These are phyloP conservation scores for Dorcoceras hygrometricum DNA, from an alignment of 257 asterid genomes.

Conservation along the genomic window DNA sequence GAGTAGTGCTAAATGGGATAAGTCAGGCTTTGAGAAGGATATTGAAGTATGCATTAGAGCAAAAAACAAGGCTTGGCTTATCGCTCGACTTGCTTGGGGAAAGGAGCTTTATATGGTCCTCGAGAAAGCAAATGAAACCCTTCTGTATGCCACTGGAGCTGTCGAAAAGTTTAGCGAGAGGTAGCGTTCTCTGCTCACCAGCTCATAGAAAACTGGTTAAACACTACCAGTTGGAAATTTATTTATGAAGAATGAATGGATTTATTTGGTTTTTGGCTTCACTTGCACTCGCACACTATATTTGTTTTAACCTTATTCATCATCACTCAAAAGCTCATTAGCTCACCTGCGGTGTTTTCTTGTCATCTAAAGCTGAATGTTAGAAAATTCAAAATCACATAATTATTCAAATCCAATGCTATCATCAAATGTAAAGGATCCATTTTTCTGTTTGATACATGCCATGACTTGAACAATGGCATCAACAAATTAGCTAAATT, in stretches of 20 bases:
- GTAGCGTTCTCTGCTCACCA: slow-evolving; percentile 33
- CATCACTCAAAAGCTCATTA: not conserved
- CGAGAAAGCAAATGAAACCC: slow-evolving; percentile 94
- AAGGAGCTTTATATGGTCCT: slow-evolving; percentile 95
- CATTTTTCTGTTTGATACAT: not conserved
- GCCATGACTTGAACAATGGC: not conserved
- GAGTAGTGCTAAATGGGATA: slow-evolving; percentile 50
- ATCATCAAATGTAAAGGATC: not conserved
- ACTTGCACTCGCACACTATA: not conserved
- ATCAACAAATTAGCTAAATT: no score
- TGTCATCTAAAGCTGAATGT: no score
- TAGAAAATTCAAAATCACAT: no score
- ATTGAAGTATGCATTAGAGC: slow-evolving; percentile 77
- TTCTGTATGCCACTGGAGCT: slow-evolving; percentile 88
- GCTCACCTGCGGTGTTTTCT: not conserved
- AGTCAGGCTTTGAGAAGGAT: slow-evolving; percentile 54
- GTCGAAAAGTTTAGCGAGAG: slow-evolving; percentile 92
- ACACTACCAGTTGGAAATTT: not conserved
- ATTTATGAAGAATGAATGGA: not conserved
- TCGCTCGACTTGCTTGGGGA: slow-evolving; percentile 72
- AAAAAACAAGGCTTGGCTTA: slow-evolving; percentile 92
- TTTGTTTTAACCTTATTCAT: not conserved
- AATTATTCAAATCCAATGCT: no score
- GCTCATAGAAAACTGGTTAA: slow-evolving; percentile 14
- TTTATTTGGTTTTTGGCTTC: not conserved